These are phyloP conservation scores for Posidonia australis DNA, from an alignment of 106 monocot genomes.

Conservation along the genomic window DNA sequence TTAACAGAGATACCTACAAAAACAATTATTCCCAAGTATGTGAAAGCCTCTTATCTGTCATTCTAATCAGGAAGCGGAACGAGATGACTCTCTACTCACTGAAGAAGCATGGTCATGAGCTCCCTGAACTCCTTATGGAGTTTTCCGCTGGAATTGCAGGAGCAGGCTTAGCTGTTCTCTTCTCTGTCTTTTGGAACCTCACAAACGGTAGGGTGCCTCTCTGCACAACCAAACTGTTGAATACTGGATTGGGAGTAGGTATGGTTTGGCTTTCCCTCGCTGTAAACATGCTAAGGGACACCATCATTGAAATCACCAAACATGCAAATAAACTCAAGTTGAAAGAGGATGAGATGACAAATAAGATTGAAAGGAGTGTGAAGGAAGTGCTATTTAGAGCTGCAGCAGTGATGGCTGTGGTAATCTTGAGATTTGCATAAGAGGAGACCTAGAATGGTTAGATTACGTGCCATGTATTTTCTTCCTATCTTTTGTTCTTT, in stretches of 20 bases:
- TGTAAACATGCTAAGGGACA: slow-evolving; percentile 41
- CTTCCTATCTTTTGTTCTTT: too few relatives aligned
- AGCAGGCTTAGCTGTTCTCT: slow-evolving; percentile 66
- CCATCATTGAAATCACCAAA: slow-evolving; percentile 26
- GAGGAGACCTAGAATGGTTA: background rate
- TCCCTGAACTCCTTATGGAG: slow-evolving; percentile 43
- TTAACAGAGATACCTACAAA: slow-evolving; percentile 33
- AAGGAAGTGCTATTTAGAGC: slow-evolving; percentile 59
- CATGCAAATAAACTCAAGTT: slow-evolving; percentile 26
- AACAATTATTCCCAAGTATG: slow-evolving; percentile 43
- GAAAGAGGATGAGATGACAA: slow-evolving; percentile 33
- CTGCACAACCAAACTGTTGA: slow-evolving; percentile 35
- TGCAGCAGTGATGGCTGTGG: slow-evolving; percentile 33
- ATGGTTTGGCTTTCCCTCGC: slow-evolving; percentile 72
- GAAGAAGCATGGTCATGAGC: slow-evolving; percentile 50
- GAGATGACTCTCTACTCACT: slow-evolving; percentile 25
- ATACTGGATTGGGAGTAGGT: slow-evolving; percentile 42
- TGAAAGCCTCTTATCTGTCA: slow-evolving; percentile 49
- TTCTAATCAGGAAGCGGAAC: slow-evolving; percentile 25
- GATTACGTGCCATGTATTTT: too few relatives aligned
- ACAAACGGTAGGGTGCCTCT: slow-evolving; percentile 20
- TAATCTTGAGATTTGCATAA: slow-evolving; percentile 37
- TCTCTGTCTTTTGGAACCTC: slow-evolving; percentile 44
- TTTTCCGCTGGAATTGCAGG: slow-evolving; percentile 66
- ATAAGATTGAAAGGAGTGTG: slow-evolving; percentile 29